Base-by-base conservation (phyloP, 2,329 filamentous ascomycete genomes). In the Arthrobotrys megalospora region DNA sequence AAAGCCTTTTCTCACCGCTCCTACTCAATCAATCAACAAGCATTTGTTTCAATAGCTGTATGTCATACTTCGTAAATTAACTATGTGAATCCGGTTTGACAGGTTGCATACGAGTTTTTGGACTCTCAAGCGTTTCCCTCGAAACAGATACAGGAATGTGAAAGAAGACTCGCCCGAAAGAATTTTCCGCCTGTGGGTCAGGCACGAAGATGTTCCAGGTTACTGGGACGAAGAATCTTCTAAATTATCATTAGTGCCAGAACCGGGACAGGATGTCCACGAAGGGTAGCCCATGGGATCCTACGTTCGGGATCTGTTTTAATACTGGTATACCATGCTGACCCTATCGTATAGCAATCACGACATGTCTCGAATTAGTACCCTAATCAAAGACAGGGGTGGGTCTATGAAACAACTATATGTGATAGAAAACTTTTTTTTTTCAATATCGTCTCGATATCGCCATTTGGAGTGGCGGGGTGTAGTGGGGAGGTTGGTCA, bases 371-470 rank as follows among this genome's bases (percentile, higher is more conserved):
- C 52, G 3, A 28, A 32, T 45, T 50, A 34, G 53, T 32, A 45
- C 14, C 55, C 43, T 11, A 8, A 48, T 48, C 38, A 10, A 28
- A 41, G 8, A 2, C 19, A 8, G 36, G 19, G 19, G 36, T 3
- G 10, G 11, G 8, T 38, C 11, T 38, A 10, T 62, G 43, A 62
- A 60, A 50, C 41, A 6, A 14, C 53, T 62, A 62, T 21, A 48
- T 36, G 19, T 19, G 34, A 28, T 19, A n/a, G 16, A 41, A 58
- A 21, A n/a, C 32, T 16, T n/a, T 8, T 12, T 34, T 28, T 43
- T n/a, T 55, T 52, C 12, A 10, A 11, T 38, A 24, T 60, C 55
- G 55, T 60, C 16, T 60, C 19, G 55, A 60, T 60, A 60, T 41
- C 55, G 36, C 55, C 10, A 43, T 58, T 38, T 12, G 32, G 52